phyloP scores from a whole-genome alignment of 768 basidiomycete genomes.

The Boletus huronensis region DNA sequence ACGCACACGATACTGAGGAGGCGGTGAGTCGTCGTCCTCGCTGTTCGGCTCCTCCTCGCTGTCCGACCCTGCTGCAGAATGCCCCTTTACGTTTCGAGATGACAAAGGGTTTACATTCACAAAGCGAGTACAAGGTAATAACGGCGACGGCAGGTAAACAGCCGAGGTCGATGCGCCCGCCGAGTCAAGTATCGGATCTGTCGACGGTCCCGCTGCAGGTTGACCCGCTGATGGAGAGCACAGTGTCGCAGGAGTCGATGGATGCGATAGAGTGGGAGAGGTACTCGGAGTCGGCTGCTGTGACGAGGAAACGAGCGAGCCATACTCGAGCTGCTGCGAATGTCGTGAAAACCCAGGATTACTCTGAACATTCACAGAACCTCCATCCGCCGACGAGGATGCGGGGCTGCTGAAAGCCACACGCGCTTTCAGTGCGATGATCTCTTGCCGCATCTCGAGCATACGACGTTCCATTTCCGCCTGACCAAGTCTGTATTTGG shows the following conservation, averaged over 20 bases:
- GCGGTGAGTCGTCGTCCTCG: constrained; percentile 35
- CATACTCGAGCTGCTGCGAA: constrained; percentile 7
- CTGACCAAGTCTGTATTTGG: constrained; percentile 49
- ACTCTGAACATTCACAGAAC: not conserved
- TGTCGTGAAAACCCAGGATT: constrained; percentile 3
- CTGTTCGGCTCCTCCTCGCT: constrained; percentile 38
- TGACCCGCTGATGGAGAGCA: constrained; percentile 9
- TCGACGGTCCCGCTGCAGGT: constrained; percentile 12
- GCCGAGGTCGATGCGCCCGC: constrained; percentile 3
- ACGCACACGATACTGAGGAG: constrained; percentile 34
- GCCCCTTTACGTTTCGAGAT: constrained; percentile 24
- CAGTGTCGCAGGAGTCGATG: constrained; percentile 27
- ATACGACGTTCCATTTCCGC: constrained; percentile 59
- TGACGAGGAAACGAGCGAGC: constrained; percentile 3
- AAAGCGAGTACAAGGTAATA: constrained; percentile 20
- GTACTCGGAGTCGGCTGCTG: constrained; percentile 32
- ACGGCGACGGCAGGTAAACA: constrained; percentile 14
- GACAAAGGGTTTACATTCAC: constrained; percentile 14
- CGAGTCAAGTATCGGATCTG: not conserved
- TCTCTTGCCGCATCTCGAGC: constrained; percentile 51
- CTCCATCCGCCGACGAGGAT: constrained; percentile 3
- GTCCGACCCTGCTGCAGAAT: constrained; percentile 31
- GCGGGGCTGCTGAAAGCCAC: constrained; percentile 27
- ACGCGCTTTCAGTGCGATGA: constrained; percentile 43
- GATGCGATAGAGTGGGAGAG: constrained; percentile 29